Base-by-base conservation (phyloP, 768 basidiomycete genomes). In the Lepiota brunneoincarnata region DNA sequence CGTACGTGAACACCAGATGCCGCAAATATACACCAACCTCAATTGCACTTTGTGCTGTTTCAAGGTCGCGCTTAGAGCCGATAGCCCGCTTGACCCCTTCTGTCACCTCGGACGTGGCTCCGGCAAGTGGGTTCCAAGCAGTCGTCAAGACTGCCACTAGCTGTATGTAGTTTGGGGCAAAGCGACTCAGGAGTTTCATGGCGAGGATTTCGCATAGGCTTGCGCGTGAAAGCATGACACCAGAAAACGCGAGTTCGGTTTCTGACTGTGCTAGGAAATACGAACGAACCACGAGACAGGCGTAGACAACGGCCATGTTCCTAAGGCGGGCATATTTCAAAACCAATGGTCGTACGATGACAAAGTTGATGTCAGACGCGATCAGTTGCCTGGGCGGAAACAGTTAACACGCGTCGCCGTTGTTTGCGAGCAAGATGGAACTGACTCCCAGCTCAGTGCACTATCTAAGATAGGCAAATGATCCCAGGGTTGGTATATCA, bases 131-230 rank as follows among this genome's bases (percentile, higher is more conserved):
- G 65, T 86, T 90, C 89, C 91, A 97, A 53, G 79, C 81, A 0
- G 84, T 86, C 0, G 90, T 93, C 47, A 98, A 70, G 23, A 90
- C 87, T 7, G 88, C 84, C 23, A 87, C 75, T 17, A 94, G 77
- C 53, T 88, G 82, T n/a, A 93, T 79, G 63, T 89, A 80, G 60
- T 84, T 82, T 4, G 79, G 79, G 1, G 89, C 85, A 63, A 90
- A 94, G 28, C 78, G 77, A 18, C 79, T 82, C 10, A 94, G 75
- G 20, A 95, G 80, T 63, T 97, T 97, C 75, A 92, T 84, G 7
- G 95, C 93, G 17, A 97, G 69, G 14, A 97, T 81, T 66, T 97
- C 93, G 69, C 92, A 95, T 9, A 95, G 76, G 26, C 77, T 84
- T 3, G 93, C 94, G 38, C 76, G 71, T 26, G 76, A 73, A 6